A percentile compares a stretch with the other conserved stretches of the same genome.
Conservation (phyloP, 805 yeast genomes). For the Cyberlindnera petersonii region DNA sequence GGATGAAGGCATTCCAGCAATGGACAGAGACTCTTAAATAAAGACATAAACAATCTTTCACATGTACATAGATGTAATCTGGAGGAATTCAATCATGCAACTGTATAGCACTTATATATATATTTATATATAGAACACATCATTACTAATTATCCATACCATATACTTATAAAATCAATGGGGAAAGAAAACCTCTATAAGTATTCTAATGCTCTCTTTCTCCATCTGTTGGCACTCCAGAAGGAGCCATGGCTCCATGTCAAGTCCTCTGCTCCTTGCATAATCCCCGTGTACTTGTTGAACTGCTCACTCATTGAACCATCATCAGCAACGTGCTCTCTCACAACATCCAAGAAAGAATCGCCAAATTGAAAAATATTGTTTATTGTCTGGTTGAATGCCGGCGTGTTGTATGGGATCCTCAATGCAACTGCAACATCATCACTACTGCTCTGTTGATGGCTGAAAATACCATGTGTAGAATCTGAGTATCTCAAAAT, state of each 20-base stretch:
- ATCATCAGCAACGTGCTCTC: conserved; percentile 55
- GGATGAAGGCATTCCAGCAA: conserved; percentile 6
- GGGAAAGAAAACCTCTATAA: no score
- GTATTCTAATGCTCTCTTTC: conserved; percentile 38
- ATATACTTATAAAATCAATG: no score
- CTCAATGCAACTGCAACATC: conserved; percentile 8
- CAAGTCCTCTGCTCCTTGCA: conserved; percentile 83
- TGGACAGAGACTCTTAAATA: background rate
- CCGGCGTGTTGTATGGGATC: conserved; percentile 32
- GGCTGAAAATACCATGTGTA: conserved; percentile 2
- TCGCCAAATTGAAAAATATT: conserved; percentile 57
- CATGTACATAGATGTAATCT: background rate
- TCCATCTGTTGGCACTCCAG: conserved; percentile 65
- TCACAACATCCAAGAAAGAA: conserved; percentile 57
- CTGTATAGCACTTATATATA: no score
- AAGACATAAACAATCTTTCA: background rate
- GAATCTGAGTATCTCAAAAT: conserved; percentile 18
- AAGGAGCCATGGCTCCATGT: conserved; percentile 91
- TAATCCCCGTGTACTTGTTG: conserved; percentile 71
- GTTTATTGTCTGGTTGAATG: conserved; percentile 43
- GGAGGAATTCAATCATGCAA: background rate
- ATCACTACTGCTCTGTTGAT: background rate
- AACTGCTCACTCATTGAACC: conserved; percentile 89
- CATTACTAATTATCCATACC: no score
- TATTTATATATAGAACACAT: no score